phyloP scores from a whole-genome alignment of 2,329 filamentous ascomycete genomes.

The Fusarium anthophilum region DNA sequence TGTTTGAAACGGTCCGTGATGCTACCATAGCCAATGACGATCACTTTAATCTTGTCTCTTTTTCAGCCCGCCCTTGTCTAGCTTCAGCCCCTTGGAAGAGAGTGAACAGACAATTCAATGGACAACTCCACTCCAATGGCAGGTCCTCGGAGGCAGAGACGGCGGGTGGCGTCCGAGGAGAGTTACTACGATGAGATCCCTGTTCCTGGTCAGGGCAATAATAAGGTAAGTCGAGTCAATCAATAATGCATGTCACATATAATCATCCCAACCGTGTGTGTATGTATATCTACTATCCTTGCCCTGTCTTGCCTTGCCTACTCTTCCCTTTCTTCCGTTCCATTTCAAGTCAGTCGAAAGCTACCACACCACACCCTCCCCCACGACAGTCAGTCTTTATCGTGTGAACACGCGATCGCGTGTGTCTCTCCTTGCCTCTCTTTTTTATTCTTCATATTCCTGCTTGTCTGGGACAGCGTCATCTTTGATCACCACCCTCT shows the following conservation, averaged over 20 bases:
- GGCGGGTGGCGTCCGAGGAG: conserved; percentile 23
- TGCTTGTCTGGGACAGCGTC: conserved; percentile 31
- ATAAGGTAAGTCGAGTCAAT: conserved; percentile 9
- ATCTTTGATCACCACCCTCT: conserved; percentile 22
- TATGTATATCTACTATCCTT: conserved; percentile 19
- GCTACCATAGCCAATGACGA: conserved; percentile 33
- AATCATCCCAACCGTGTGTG: background rate
- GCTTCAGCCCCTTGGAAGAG: conserved; percentile 3
- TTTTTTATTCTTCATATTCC: background rate
- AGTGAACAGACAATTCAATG: conserved; percentile 18
- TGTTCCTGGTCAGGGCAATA: conserved; percentile 13
- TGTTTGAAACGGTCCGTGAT: conserved; percentile 30
- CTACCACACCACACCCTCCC: conserved; percentile 17
- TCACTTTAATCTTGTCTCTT: background rate
- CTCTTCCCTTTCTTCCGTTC: conserved; percentile 10
- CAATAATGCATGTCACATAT: conserved; percentile 29
- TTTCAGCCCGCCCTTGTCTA: background rate
- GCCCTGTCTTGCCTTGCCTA: background rate
- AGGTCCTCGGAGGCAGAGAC: conserved; percentile 27
- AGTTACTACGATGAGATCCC: conserved; percentile 31
- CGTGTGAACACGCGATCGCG: conserved; percentile 41
- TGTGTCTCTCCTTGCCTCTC: conserved; percentile 32
- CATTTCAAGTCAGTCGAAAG: conserved; percentile 2
- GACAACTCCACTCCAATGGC: conserved; percentile 30
- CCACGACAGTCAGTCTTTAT: conserved; percentile 35